phyloP scores from a whole-genome alignment of 352 stramenopile species.

The Phytophthora pisi region DNA sequence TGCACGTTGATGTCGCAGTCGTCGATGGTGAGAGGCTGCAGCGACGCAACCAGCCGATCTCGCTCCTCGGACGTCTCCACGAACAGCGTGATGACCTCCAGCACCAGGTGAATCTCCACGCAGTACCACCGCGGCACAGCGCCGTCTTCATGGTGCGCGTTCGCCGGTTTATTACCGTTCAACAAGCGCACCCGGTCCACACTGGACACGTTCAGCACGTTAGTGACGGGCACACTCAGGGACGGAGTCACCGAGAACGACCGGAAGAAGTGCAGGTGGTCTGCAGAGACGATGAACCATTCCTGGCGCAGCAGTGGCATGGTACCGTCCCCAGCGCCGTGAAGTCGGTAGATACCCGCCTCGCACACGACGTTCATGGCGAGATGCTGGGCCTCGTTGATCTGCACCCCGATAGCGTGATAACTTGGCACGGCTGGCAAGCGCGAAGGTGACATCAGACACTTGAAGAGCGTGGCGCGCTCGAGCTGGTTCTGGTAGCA shows the following conservation, averaged over 20 bases:
- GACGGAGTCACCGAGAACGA: constrained; percentile 60
- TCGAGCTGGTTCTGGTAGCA: constrained; percentile 44
- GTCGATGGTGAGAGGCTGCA: constrained; percentile 29
- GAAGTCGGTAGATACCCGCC: constrained; percentile 61
- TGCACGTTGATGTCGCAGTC: constrained; percentile 16
- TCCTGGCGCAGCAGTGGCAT: constrained; percentile 70
- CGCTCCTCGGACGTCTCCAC: constrained; percentile 47
- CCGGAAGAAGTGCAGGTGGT: constrained; percentile 67
- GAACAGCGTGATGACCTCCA: constrained; percentile 65
- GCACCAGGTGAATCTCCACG: constrained; percentile 59
- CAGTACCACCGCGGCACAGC: constrained; percentile 48
- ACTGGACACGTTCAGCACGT: constrained; percentile 51
- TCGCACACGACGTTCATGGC: constrained; percentile 70
- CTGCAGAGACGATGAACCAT: constrained; percentile 67
- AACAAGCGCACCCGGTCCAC: constrained; percentile 33
- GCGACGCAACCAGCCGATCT: constrained; percentile 21
- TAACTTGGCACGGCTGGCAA: constrained; percentile 48
- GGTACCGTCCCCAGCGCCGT: constrained; percentile 32
- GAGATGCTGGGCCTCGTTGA: constrained; percentile 54
- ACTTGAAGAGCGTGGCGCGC: constrained; percentile 62
- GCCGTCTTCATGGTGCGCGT: constrained; percentile 14
- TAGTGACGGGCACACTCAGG: constrained; percentile 46
- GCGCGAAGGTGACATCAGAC: constrained; percentile 55
- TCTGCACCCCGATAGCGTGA: constrained; percentile 66
- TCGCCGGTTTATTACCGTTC: constrained; percentile 20